A percentile compares a stretch with the other conserved stretches of the same genome.
These are phyloP conservation scores for Aspergillus udagawae DNA, from an alignment of 2,329 filamentous ascomycete species.

Conservation along the genomic window DNA sequence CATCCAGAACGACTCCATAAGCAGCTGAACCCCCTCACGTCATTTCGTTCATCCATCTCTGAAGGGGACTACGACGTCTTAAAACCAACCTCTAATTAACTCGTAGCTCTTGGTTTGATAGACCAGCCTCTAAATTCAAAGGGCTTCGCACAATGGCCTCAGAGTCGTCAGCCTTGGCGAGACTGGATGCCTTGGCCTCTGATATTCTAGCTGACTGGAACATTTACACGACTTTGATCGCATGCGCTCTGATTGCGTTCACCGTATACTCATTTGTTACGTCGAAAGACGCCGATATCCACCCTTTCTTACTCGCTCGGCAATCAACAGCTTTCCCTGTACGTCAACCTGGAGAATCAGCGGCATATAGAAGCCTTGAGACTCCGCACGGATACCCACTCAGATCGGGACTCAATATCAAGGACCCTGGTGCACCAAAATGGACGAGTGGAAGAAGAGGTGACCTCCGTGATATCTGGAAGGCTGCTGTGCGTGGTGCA, in stretches of 20 bases:
- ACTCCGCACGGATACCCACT: slow-evolving; percentile 81
- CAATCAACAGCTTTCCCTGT: slow-evolving; percentile 77
- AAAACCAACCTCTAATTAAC: neutral
- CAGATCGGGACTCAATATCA: slow-evolving; percentile 73
- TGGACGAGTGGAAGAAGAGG: slow-evolving; percentile 82
- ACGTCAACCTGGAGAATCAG: slow-evolving; percentile 77
- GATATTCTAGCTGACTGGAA: slow-evolving; percentile 77
- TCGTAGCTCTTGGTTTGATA: neutral
- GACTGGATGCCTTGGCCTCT: slow-evolving; percentile 68
- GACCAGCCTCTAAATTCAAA: neutral
- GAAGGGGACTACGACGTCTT: neutral
- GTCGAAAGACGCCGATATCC: slow-evolving; percentile 78
- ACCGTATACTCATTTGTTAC: slow-evolving; percentile 68
- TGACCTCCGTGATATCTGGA: slow-evolving; percentile 89
- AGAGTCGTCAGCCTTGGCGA: slow-evolving; percentile 55
- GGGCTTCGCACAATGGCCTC: slow-evolving; percentile 31
- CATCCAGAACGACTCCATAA: slow-evolving; percentile 1
- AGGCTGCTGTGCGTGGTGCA: slow-evolving; percentile 62
- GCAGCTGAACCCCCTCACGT: slow-evolving; percentile 12
- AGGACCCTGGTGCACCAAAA: slow-evolving; percentile 72
- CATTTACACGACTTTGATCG: slow-evolving; percentile 68
- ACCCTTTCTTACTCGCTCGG: slow-evolving; percentile 83
- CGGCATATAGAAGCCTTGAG: slow-evolving; percentile 78
- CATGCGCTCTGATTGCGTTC: slow-evolving; percentile 62
- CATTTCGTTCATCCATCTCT: slow-evolving; percentile 4